These are phyloP conservation scores for Annulohypoxylon moriforme DNA, from an alignment of 495 filamentous ascomycete species.

Conservation along the genomic window DNA sequence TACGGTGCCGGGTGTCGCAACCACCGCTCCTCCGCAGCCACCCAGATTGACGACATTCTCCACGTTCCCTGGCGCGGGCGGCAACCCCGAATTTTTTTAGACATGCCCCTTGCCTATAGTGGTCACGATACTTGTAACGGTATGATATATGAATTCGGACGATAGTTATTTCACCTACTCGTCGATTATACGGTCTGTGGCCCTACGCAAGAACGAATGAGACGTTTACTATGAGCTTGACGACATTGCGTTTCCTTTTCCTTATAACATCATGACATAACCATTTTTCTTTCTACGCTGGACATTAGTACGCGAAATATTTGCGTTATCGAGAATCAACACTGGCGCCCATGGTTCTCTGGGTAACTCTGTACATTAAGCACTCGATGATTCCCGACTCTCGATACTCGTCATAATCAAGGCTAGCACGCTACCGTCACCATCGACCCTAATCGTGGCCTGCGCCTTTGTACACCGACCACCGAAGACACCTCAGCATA, in stretches of 20 bases:
- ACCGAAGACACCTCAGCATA: constrained; percentile 35
- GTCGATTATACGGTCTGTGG: constrained; percentile 31
- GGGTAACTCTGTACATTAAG: constrained; percentile 47
- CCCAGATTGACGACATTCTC: constrained; percentile 40
- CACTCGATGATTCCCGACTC: constrained; percentile 40
- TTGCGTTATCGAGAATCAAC: constrained; percentile 34
- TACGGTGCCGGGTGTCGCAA: constrained; percentile 31
- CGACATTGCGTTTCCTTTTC: constrained; percentile 43
- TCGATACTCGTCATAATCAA: constrained; percentile 15
- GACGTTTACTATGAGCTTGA: constrained; percentile 49
- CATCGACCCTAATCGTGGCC: constrained; percentile 26
- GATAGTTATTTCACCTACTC: constrained; percentile 38
- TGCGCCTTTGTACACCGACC: constrained; percentile 42
- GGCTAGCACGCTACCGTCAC: constrained; percentile 16
- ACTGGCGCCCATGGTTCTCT: constrained; percentile 27
- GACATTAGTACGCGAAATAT: constrained; percentile 12
- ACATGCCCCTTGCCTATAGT: constrained; percentile 15
- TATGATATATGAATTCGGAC: constrained; percentile 49
- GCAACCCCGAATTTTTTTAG: constrained; percentile 48
- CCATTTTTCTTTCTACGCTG: constrained; percentile 36
- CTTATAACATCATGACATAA: constrained; percentile 9
- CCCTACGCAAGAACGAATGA: constrained; percentile 44
- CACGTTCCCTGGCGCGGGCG: constrained; percentile 40
- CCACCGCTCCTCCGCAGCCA: constrained; percentile 39
- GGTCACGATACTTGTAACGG: constrained; percentile 46